These are phyloP conservation scores for Chondrus crispus DNA, from an alignment of 23 red algal genomes.

Conservation along the genomic window DNA sequence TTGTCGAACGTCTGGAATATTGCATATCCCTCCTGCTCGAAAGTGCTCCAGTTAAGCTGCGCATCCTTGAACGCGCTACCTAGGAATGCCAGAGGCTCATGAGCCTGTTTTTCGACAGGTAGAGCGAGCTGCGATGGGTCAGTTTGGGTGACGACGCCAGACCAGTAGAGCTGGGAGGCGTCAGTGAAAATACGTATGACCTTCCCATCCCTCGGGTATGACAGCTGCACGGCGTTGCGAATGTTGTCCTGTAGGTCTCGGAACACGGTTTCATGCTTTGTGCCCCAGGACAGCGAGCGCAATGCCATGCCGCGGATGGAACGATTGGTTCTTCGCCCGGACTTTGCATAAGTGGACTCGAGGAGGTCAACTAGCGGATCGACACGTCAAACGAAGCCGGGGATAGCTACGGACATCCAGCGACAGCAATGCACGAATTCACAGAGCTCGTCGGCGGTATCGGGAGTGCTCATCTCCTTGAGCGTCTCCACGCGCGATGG, in stretches of 20 bases:
- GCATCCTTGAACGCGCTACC: background rate
- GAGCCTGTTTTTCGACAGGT: background rate
- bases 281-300: background rate
- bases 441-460: slow-evolving; percentile 16
- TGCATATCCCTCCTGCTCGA: slow-evolving; percentile 28
- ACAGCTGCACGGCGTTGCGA: background rate
- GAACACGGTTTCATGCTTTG: background rate
- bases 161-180: background rate
- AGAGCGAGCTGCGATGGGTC: background rate
- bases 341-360: background rate
- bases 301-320: background rate
- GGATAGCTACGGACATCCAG: slow-evolving; percentile 8
- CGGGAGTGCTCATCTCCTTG: background rate
- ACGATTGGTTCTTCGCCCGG: background rate
- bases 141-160: background rate
- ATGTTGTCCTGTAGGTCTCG: background rate
- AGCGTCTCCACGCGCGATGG: background rate
- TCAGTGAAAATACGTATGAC: slow-evolving; percentile 10
- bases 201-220: background rate
- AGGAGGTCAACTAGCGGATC: background rate
- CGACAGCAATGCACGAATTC: slow-evolving; percentile 28
- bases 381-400: background rate
- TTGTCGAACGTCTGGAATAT: slow-evolving; percentile 13
- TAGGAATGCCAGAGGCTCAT: slow-evolving; percentile 24
- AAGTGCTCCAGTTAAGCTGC: slow-evolving; percentile 27